A percentile compares a stretch with the other conserved stretches of the same genome.
phyloP scores from a whole-genome alignment of 2,329 filamentous ascomycete species.

The Aspergillus japonicus region DNA sequence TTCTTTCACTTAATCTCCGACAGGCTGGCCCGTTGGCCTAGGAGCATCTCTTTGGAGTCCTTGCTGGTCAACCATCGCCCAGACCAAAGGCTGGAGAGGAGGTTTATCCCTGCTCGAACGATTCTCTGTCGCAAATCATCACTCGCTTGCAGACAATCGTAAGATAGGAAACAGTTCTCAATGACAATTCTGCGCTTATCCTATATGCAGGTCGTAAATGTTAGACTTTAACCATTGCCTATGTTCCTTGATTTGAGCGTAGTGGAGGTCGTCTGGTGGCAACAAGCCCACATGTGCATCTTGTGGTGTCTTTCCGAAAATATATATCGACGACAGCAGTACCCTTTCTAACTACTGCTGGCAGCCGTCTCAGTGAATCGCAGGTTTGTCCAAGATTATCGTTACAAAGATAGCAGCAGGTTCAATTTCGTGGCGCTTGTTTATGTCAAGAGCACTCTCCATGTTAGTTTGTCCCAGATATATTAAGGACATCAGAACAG shows the following conservation, averaged over 20 bases:
- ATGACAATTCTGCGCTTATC: no score
- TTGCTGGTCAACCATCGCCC: conserved; percentile 2
- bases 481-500: not conserved
- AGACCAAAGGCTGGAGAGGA: not conserved
- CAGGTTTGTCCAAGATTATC: no score
- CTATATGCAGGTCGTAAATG: no score
- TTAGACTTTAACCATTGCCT: not conserved
- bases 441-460: not conserved
- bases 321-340: not conserved
- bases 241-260: conserved; percentile 7
- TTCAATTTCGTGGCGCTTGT: no score
- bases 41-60: not conserved
- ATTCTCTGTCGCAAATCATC: not conserved
- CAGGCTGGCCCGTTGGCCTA: not conserved
- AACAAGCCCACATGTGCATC: not conserved
- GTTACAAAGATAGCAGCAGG: no score
- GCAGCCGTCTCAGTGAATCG: not conserved
- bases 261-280: no score
- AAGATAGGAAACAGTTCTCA: no score
- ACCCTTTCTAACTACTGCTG: not conserved
- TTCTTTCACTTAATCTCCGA: conserved; percentile 10
- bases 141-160: not conserved
- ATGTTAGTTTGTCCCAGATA: not conserved
- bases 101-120: not conserved
- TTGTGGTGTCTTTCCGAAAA: not conserved